A percentile compares a stretch with the other conserved stretches of the same genome.
phyloP scores from a whole-genome alignment of 163 green algal genomes.

The Scenedesmus sp. region DNA sequence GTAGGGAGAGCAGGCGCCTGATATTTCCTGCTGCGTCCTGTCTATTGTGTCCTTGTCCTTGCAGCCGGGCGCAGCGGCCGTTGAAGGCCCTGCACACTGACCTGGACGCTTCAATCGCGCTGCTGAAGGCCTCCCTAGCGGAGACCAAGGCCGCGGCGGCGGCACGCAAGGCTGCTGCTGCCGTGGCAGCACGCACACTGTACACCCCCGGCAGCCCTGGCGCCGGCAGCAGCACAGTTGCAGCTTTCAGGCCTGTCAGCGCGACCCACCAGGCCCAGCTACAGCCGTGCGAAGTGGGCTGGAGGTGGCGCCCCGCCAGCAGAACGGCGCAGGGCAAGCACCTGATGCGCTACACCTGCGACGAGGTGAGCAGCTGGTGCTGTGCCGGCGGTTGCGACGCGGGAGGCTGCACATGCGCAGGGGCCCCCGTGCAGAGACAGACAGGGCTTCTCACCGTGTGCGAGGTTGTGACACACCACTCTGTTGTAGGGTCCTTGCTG shows the following conservation, averaged over 20 bases:
- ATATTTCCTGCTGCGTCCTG: background rate
- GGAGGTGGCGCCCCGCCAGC: background rate
- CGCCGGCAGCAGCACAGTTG: background rate
- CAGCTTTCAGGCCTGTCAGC: background rate
- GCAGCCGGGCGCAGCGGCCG: constrained; percentile 34
- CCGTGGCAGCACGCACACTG: background rate
- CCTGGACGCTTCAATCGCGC: constrained; percentile 37
- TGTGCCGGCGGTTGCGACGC: background rate
- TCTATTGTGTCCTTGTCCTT: background rate
- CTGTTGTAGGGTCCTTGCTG: background rate
- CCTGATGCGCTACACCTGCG: constrained; percentile 43
- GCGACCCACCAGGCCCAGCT: constrained; percentile 22
- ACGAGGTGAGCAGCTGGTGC: constrained; percentile 37
- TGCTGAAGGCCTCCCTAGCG: constrained; percentile 39
- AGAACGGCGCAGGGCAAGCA: constrained; percentile 36
- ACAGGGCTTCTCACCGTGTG: background rate
- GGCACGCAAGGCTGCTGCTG: constrained; percentile 42
- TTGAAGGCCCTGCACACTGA: background rate
- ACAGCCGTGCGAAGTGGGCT: constrained; percentile 25
- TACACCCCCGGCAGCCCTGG: background rate
- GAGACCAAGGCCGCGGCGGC: constrained; percentile 36
- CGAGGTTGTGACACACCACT: too few species aligned
- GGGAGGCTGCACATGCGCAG: background rate
- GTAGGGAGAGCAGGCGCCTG: too few species aligned
- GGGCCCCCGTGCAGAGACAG: background rate